Conservation (phyloP, 148 eudicot species). For the Amaranthus cruentus region DNA sequence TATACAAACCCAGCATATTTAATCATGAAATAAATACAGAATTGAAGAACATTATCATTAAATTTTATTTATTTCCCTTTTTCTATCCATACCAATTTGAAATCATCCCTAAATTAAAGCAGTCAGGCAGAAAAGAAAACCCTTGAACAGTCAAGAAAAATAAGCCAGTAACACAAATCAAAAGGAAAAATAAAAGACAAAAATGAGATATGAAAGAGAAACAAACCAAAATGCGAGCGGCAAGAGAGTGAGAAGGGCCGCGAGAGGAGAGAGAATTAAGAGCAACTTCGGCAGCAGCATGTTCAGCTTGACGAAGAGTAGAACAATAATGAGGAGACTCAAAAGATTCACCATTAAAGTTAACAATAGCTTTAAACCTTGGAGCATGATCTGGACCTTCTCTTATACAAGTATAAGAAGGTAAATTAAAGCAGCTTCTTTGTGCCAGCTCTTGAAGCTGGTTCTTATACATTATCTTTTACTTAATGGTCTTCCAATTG, state of each 20-base stretch:
- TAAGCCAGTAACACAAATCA: not conserved
- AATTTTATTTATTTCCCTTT: too few species aligned
- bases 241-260: slow-evolving; percentile 72
- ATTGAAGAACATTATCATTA: not conserved
- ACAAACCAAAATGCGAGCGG: slow-evolving; percentile 78
- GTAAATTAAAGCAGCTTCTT: slow-evolving; percentile 82
- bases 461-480: slow-evolving; percentile 82
- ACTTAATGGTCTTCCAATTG: not conserved
- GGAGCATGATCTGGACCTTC: slow-evolving; percentile 98
- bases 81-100: not conserved
- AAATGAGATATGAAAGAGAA: not conserved
- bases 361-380: slow-evolving; percentile 66
- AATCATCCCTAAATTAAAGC: not conserved
- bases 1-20: not conserved
- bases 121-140: slow-evolving; percentile 9
- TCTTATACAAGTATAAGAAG: slow-evolving; percentile 61
- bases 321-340: slow-evolving; percentile 76
- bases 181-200: not conserved
- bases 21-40: not conserved
- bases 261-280: slow-evolving; percentile 66
- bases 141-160: slow-evolving; percentile 2
- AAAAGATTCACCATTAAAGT: slow-evolving; percentile 74
- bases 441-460: slow-evolving; percentile 97
- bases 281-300: slow-evolving; percentile 86
- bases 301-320: slow-evolving; percentile 86